Conservation (phyloP, 1,284 basidiomycete genomes). For the Rhodotorula glutinis region DNA sequence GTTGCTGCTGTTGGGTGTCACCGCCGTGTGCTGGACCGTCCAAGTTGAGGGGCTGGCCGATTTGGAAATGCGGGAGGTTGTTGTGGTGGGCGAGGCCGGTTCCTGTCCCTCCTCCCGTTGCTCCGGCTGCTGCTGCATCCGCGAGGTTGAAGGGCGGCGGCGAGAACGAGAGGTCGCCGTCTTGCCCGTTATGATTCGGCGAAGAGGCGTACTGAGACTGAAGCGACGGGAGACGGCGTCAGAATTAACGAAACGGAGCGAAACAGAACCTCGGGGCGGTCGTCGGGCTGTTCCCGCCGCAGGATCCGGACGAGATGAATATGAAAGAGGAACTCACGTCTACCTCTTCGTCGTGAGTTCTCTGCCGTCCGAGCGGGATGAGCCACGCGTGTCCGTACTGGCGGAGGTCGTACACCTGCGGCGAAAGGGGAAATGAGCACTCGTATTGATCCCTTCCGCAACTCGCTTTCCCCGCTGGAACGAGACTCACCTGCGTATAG, state of each 20-base stretch:
- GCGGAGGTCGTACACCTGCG: slow-evolving; percentile 13
- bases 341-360: slow-evolving; percentile 36
- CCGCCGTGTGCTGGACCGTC: neutral
- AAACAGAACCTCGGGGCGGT: too few species aligned
- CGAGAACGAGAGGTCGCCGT: neutral
- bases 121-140: neutral
- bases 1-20: too few species aligned
- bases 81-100: neutral
- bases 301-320: neutral
- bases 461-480: too few species aligned
- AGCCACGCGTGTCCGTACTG: slow-evolving; percentile 33
- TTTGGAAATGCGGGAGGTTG: neutral
- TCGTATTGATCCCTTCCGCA: too few species aligned
- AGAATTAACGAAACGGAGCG: too few species aligned
- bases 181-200: neutral
- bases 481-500: slow-evolving; percentile 9
- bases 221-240: too few species aligned
- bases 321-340: slow-evolving; percentile 14
- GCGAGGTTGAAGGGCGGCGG: slow-evolving; percentile 9
- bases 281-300: too few species aligned
- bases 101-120: too few species aligned
- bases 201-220: neutral
- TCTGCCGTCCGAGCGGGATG: slow-evolving; percentile 31
- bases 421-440: neutral
- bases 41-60: neutral